A percentile compares a stretch with the other conserved stretches of the same genome.
Evolutionary conservation across 441 rosid genomes (phyloP).

Genomic region (Gossypium schwendimanii): DNA sequence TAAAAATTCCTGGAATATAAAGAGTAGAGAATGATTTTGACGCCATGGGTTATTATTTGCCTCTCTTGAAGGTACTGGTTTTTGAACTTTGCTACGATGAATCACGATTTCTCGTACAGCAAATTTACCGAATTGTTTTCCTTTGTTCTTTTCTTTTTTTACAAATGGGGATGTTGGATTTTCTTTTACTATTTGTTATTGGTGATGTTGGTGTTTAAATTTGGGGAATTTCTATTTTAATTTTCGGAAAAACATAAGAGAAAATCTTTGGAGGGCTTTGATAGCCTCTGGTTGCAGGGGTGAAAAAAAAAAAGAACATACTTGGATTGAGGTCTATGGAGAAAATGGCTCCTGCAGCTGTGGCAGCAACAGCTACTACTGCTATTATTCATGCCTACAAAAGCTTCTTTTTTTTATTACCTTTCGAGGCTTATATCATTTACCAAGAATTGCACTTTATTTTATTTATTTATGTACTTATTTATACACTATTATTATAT

Average conservation of each 20-base stretch:
- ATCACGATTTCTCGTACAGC: constrained; percentile 5
- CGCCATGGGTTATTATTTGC: constrained; percentile 14
- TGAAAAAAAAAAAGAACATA: not conserved
- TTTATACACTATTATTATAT: not conserved
- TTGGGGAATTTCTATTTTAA: constrained; percentile 18
- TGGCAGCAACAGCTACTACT: not conserved
- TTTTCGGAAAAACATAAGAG: not conserved
- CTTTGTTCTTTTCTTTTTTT: not conserved
- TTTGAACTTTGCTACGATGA: constrained; percentile 13
- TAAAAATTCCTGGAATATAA: constrained; percentile 13
- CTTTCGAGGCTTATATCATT: not conserved
- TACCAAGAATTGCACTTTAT: constrained; percentile 14
- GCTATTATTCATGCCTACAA: constrained; percentile 10
- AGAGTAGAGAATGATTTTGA: constrained; percentile 12
- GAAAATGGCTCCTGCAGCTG: not conserved
- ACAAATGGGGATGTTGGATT: constrained; percentile 1
- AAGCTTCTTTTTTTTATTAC: not conserved
- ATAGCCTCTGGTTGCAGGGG: not conserved
- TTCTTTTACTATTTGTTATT: not conserved
- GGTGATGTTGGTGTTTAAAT: constrained; percentile 8
- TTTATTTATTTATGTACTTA: constrained; percentile 11
- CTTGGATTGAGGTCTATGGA: not conserved
- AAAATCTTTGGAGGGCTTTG: not conserved
- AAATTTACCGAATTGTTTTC: constrained; percentile 10
- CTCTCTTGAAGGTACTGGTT: constrained; percentile 12